Evolutionary conservation across 257 asterid genomes (phyloP), one percentile per base, ranked within the genome.

Genomic region (Fraxinus anomala): DNA sequence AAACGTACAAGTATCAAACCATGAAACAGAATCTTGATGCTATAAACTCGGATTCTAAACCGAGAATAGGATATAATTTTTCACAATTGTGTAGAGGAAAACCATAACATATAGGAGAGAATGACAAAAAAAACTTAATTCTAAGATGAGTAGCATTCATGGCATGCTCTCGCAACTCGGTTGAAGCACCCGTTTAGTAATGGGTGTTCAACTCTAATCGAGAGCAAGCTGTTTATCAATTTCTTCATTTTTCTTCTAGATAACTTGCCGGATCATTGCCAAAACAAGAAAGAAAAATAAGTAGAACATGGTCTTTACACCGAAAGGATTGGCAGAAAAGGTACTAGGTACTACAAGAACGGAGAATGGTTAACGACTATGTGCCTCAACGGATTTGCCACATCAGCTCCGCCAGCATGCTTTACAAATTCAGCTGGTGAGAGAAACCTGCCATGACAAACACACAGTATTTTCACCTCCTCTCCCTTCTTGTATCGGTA

Each of bases 331-430:
- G 21, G 26, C 24, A n/a, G 26, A 19, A 23, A 2, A 21, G 68
- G 33, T 24, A 61, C 31, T 3, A 24, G 17, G 5, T 23, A 61
- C 68, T 82, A 89, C 75, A 87, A 72, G 19, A 89, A 71, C 63
- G 91, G 88, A 14, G 84, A 81, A 44, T 94, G 89, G 82, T 83
- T 90, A 37, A 92, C 91, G 6, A 87, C 90, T 24, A 74, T 74
- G 26, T 74, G 78, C 72, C 14, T 74, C 36, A 74, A 14, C 11
- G 78, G 78, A 23, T 61, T 49, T 10, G 54, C n/a, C 19, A 77
- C 73, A 17, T 77, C 73, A 28, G 28, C 42, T 4, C 76, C 76
- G 6, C 81, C 83, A 1, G 73, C 81, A 56, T 84, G 85, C 83
- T 76, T 81, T 19, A 80, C 85, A 74, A 84, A 84, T 11, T 76